Percentiles rank a stretch among this genome's conserved stretches.
Evolutionary conservation across 2,329 filamentous ascomycete genomes (phyloP).

Genomic region (Chaetomium strumarium): DNA sequence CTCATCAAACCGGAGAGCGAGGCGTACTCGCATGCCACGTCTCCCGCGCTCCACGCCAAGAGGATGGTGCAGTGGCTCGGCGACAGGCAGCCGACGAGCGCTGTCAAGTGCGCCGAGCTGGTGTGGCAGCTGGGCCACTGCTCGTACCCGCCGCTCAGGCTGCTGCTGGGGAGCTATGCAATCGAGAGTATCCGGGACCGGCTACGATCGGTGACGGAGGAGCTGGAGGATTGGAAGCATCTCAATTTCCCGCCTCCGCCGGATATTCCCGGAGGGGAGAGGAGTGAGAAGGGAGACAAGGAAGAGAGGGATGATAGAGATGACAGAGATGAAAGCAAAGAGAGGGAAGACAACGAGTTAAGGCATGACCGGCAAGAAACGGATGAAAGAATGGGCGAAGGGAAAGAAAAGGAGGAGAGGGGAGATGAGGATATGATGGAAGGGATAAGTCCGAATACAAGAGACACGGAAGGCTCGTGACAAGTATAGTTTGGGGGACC

Average conservation of each 20-base stretch:
- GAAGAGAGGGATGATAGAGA: slow-evolving; percentile 19
- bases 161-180: slow-evolving; percentile 88
- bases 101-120: slow-evolving; percentile 85
- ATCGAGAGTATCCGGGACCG: slow-evolving; percentile 93
- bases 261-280: slow-evolving; percentile 31
- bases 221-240: slow-evolving; percentile 90
- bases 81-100: slow-evolving; percentile 86
- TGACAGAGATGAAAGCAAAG: slow-evolving; percentile 15
- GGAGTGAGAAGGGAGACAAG: slow-evolving; percentile 23
- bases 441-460: slow-evolving; percentile 6
- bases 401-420: slow-evolving; percentile 1
- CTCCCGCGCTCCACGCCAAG: slow-evolving; percentile 81
- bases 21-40: slow-evolving; percentile 69
- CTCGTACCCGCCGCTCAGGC: slow-evolving; percentile 79
- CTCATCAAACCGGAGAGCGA: slow-evolving; percentile 80
- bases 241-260: slow-evolving; percentile 58
- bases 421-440: slow-evolving; percentile 11
- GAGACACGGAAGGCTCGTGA: not conserved
- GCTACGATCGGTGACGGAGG: slow-evolving; percentile 84
- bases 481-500: not conserved
- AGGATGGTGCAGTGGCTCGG: slow-evolving; percentile 93
- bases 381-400: slow-evolving; percentile 1
- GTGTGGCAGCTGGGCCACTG: slow-evolving; percentile 95
- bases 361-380: slow-evolving; percentile 6
- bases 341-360: slow-evolving; percentile 8